Conservation (phyloP, 768 basidiomycete genomes). For the Leucocoprinus sp. region DNA sequence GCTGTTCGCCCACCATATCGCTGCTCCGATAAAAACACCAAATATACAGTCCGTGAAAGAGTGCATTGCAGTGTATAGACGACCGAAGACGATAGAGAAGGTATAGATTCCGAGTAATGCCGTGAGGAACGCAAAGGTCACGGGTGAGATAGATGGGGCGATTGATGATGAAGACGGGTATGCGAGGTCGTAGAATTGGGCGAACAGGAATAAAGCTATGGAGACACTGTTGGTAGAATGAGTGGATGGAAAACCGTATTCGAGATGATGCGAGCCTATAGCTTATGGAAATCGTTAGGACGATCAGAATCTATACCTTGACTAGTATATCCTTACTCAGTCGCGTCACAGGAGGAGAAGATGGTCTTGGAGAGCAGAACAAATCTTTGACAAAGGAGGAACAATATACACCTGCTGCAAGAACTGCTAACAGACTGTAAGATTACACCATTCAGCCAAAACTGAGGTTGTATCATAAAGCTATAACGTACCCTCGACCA, state of each 20-base stretch:
- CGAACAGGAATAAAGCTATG: conserved; percentile 75
- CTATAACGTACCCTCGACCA: conserved; percentile 68
- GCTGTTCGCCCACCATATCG: conserved; percentile 57
- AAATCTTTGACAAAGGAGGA: conserved; percentile 86
- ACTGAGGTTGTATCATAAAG: not conserved
- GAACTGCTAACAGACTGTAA: conserved; percentile 54
- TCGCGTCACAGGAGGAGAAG: conserved; percentile 84
- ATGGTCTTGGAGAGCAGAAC: conserved; percentile 84
- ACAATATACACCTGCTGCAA: conserved; percentile 77
- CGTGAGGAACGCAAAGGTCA: conserved; percentile 33
- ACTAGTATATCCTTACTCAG: conserved; percentile 46
- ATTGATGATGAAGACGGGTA: conserved; percentile 18
- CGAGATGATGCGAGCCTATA: conserved; percentile 73
- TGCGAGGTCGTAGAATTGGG: conserved; percentile 47
- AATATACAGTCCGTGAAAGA: conserved; percentile 66
- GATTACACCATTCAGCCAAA: not conserved
- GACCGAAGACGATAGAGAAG: conserved; percentile 68
- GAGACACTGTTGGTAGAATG: conserved; percentile 90
- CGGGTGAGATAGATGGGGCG: conserved; percentile 34
- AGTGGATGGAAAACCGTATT: conserved; percentile 95
- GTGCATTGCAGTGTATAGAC: conserved; percentile 87
- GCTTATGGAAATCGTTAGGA: conserved; percentile 29
- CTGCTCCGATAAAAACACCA: conserved; percentile 57
- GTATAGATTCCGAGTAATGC: conserved; percentile 47
- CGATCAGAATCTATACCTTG: conserved; percentile 1